Conservation (phyloP, 176 grass and related monocot genomes). For the Neostapfia colusana region DNA sequence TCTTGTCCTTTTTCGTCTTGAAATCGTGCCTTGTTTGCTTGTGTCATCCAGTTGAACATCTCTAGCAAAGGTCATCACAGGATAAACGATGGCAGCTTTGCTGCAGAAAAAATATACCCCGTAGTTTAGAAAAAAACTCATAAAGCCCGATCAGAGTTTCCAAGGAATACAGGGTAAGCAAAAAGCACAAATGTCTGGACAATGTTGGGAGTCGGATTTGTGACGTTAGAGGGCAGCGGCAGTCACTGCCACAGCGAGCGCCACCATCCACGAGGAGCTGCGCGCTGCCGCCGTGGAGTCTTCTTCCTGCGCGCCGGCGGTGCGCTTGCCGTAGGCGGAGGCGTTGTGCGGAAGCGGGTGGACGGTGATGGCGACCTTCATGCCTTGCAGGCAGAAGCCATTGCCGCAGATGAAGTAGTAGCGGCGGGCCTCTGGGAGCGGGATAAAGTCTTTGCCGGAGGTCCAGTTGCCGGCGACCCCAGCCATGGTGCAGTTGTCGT, state of each 20-base stretch:
- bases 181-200: background rate
- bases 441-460: constrained; percentile 85
- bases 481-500: constrained; percentile 88
- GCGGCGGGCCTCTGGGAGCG: constrained; percentile 41
- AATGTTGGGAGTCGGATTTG: background rate
- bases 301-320: background rate
- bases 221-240: background rate
- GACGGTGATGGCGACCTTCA: constrained; percentile 73
- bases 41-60: too few relatives aligned
- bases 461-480: constrained; percentile 82
- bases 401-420: constrained; percentile 95
- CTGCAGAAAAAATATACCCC: background rate
- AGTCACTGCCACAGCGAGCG: background rate
- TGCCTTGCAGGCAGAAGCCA: constrained; percentile 67
- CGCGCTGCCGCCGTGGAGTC: background rate
- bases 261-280: constrained; percentile 4
- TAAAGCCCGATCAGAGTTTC: background rate
- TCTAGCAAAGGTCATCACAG: too few relatives aligned
- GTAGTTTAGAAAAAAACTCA: background rate
- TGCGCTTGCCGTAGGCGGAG: background rate
- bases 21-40: too few relatives aligned
- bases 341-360: constrained; percentile 32
- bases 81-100: background rate
- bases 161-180: background rate
- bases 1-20: too few relatives aligned